phyloP scores from a whole-genome alignment of 129 eudicot genomes.

The Arctium lappa region DNA sequence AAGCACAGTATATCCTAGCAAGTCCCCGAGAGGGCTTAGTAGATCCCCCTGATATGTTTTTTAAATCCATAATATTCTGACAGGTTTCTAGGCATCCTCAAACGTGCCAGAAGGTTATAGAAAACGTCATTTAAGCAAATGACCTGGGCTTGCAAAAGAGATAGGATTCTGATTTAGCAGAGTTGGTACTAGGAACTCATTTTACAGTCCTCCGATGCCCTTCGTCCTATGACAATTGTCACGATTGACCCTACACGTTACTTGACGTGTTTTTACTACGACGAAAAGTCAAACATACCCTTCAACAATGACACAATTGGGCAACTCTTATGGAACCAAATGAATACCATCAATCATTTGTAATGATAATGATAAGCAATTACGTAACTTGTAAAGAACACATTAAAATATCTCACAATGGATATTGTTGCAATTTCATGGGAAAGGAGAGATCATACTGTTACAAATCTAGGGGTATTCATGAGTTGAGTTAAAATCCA shows the following conservation, averaged over 20 bases:
- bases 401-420: not conserved
- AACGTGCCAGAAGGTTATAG: too few species aligned
- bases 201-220: not conserved
- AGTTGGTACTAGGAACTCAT: not conserved
- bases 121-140: too few species aligned
- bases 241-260: not conserved
- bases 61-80: too few species aligned
- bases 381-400: not conserved
- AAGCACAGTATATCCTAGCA: too few species aligned
- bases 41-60: too few species aligned
- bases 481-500: too few species aligned
- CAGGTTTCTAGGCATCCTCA: too few species aligned
- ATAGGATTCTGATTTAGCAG: not conserved
- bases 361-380: not conserved
- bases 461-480: too few species aligned
- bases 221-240: not conserved
- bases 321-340: not conserved
- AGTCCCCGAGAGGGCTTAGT: too few species aligned
- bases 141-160: too few species aligned
- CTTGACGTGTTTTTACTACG: not conserved
- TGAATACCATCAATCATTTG: not conserved
- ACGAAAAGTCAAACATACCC: not conserved
- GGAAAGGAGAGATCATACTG: too few species aligned
- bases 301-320: not conserved
- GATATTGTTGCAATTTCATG: too few species aligned